Evolutionary conservation across 2,329 filamentous ascomycete species (phyloP), one percentile per base, ranked within the genome.

Genomic region (Penicillium rolfsii): DNA sequence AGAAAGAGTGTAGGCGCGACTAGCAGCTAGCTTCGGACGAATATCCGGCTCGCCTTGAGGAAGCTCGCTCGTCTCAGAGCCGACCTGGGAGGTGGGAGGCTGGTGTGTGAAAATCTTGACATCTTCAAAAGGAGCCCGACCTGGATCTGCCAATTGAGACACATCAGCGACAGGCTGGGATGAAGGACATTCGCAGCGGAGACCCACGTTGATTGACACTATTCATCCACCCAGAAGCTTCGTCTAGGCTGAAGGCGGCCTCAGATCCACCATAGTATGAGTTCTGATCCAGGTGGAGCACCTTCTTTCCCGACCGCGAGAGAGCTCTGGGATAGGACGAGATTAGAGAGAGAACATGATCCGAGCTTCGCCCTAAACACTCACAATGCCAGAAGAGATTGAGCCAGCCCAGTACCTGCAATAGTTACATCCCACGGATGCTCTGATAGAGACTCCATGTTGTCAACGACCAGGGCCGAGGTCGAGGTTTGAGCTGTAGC

Each of bases 221-320:
- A 50, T 81, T 79, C 48, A 83, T 87, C 92, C 93, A 98, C 40
- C 84, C 82, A 67, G 93, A 88, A 40, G 87, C 88, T 74, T 97
- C 94, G 63, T 91, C 85, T 38, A 97, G 81, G 76, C 88, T 95
- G 67, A 98, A 85, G 2, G 92, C 91, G 64, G 94, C 93, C 74
- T 97, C 92, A 41, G 88, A 76, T 56, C 90, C 91, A 70, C 94
- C 94, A 79, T 98, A 98, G 77, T 91, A 96, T 64, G 88, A 84
- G 79, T 96, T 93, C 65, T 86, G 85, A 74, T 98, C 94, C 74
- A 97, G 82, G 76, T 98, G 94, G 62, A 98, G 85, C 67, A 97
- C 86, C 71, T 91, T 95, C 83, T 96, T 96, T 74, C 88, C 89
- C 64, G 93, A 96, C 73, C 93, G 89, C 68, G 94, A 98, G 70